Base-by-base conservation (phyloP, 2,329 filamentous ascomycete genomes). In the Albifimbria verrucaria region DNA sequence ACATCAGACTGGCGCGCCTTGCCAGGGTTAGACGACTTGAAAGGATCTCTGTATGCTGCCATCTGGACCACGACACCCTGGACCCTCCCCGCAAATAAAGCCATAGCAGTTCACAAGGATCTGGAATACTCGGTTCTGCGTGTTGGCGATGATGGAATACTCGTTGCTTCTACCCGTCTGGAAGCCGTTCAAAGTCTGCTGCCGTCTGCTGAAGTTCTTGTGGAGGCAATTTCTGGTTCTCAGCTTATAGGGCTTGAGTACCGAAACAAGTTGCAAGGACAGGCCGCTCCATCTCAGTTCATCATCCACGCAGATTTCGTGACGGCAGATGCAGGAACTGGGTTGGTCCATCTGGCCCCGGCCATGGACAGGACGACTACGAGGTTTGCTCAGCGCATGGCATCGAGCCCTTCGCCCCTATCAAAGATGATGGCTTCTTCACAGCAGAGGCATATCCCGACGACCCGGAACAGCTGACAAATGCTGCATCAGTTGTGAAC, bases 21-120 rank as follows among this genome's bases (percentile, higher is more conserved):
- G 2, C 63, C 70, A 0, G 68, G 66, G 11, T 62, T 81, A 48
- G 60, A 67, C 22, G 56, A 58, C 3, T 67, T 81, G 21, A 59
- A 70, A 6, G 77, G 78, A 4, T 72, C 77, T 5, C 65, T 97
- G 11, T 88, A 81, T 67, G 90, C 89, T n/a, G 80, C 94, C n/a
- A 90, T 97, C 49, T 99, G 94, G 94, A 99, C 94, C 2, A 99
- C 94, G 0, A 99, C 94, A 1, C 94, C 94, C 0, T 99, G 94
- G 94, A 99, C 94, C 0, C 76, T 99, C 5, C 93, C 94, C 1
- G 92, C 93, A 2, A 99, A 99, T 68, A 85, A 85, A 65, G 92
- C 90, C 0, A 92, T 99, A 67, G 92, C 91, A 2, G 80, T 97
- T 32, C 85, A 91, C 62, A 75, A 82, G 7, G 84, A 89, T 39